Percentiles rank a stretch among this genome's conserved stretches.
Conservation (phyloP, 768 basidiomycete species). For the Cyathus striatus region DNA sequence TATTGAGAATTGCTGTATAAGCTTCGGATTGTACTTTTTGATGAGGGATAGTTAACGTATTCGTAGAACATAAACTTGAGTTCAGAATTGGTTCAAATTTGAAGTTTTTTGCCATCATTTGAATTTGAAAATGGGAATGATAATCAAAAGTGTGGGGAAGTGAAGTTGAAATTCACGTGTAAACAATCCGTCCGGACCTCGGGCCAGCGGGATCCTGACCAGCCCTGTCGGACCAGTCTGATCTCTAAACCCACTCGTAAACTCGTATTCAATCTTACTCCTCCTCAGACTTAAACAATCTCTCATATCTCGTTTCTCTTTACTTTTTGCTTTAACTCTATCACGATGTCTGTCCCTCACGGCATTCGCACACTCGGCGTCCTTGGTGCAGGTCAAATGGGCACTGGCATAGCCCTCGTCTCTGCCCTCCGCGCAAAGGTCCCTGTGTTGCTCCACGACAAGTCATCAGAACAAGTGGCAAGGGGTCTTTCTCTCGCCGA, state of each 20-base stretch:
- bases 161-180: not conserved
- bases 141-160: not conserved
- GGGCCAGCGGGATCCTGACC: not conserved
- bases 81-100: too few relatives aligned
- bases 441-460: slow-evolving; percentile 82
- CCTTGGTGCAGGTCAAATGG: slow-evolving; percentile 85
- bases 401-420: slow-evolving; percentile 88
- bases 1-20: too few relatives aligned
- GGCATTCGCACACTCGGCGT: slow-evolving; percentile 75
- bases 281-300: too few relatives aligned
- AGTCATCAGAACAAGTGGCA: slow-evolving; percentile 65
- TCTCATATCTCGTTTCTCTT: not conserved
- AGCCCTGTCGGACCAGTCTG: not conserved
- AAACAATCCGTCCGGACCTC: not conserved
- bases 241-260: not conserved
- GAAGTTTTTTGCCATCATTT: too few relatives aligned
- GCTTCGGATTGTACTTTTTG: too few relatives aligned
- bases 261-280: not conserved
- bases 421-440: slow-evolving; percentile 82
- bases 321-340: not conserved
- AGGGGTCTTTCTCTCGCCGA: slow-evolving; percentile 74
- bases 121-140: too few relatives aligned
- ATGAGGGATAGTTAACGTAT: too few relatives aligned
- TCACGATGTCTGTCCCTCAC: slow-evolving; percentile 53
- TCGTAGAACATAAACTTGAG: too few relatives aligned